Conservation (phyloP, 306 rosid species). For the Citrullus amarus region DNA sequence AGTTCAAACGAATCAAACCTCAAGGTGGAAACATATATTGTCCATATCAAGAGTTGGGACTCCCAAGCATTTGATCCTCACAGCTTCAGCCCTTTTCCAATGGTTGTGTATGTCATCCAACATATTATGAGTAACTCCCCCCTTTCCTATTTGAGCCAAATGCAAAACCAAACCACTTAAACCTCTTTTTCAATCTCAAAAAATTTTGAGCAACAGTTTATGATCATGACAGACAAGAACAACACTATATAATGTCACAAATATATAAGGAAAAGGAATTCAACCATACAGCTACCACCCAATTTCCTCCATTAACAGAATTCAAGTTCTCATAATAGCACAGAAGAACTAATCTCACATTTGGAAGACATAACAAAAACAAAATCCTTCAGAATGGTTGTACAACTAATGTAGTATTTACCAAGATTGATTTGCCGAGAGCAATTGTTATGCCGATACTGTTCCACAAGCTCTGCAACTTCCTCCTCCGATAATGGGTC, state of each 20-base stretch:
- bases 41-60: constrained; percentile 93
- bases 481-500: constrained; percentile 64
- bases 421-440: constrained; percentile 74
- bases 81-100: constrained; percentile 90
- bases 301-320: neutral
- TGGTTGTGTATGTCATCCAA: constrained; percentile 85
- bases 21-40: constrained; percentile 79
- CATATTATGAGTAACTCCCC: constrained; percentile 90
- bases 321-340: neutral
- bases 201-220: neutral
- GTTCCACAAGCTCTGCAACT: constrained; percentile 63
- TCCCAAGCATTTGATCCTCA: constrained; percentile 92
- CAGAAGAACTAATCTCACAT: neutral
- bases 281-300: neutral
- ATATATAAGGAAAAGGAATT: neutral
- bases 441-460: constrained; percentile 72
- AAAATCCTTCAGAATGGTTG: neutral
- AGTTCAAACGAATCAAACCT: constrained; percentile 50
- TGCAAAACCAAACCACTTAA: constrained; percentile 14
- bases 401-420: neutral
- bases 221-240: neutral
- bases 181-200: neutral
- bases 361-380: neutral
- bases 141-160: constrained; percentile 41
- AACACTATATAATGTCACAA: neutral